Evolutionary conservation across 73 alveolate genomes (phyloP), one percentile per base, ranked within the genome.

Genomic region (Stentor coeruleus): DNA sequence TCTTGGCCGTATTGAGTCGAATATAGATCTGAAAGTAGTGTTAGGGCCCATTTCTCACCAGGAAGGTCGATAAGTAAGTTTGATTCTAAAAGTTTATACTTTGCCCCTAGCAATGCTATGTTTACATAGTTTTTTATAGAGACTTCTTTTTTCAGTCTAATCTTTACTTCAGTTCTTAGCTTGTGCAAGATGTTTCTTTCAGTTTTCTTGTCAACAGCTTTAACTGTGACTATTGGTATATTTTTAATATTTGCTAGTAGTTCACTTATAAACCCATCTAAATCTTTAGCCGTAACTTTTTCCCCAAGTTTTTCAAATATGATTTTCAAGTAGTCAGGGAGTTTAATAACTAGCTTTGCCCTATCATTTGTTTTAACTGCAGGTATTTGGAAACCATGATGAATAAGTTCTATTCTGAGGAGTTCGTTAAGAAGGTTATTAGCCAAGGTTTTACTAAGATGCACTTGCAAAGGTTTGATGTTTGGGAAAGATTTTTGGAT

Each of bases 251-350:
- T 66, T 28, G n/a, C 79, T 28, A 66, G 79, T 15, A 66, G 36
- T 40, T 66, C 79, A 1, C n/a, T 26, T 26, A 66, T 66, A 66
- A 66, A 66, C n/a, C 79, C 79, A 20, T 66, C 79, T 0, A 31
- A 40, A 33, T 66, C 79, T 2, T 66, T 66, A 1, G 79, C n/a
- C 14, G 79, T 20, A 26, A 66, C 33, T 2, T 66, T 66, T 66
- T 20, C 41, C 36, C n/a, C 42, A 26, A 66, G 79, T 31, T 66
- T 66, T 28, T 66, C 33, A 20, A 66, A 66, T 14, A 66, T 66
- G 11, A 28, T 40, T 2, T 40, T 66, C 14, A 66, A 33, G 33
- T 66, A 66, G 20, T 66, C 79, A 66, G 79, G 79, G 2, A 66
- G 39, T 66, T 31, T 0, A 37, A 28, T 26, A 66, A 66, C 33